phyloP scores from a whole-genome alignment of 2,329 filamentous ascomycete genomes.

The Aspergillus piperis region DNA sequence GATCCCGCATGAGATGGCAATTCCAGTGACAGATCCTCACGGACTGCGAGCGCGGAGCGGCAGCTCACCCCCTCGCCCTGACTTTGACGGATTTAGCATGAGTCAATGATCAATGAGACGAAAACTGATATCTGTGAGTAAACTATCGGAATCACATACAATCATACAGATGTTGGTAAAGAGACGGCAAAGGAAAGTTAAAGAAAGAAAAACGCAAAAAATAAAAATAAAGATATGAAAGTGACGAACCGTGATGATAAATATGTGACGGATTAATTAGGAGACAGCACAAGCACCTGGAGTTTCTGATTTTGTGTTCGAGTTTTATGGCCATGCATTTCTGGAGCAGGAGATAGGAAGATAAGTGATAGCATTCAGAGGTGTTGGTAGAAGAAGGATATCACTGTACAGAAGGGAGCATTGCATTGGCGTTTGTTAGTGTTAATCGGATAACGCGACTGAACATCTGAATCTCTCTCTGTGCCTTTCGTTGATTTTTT shows the following conservation, averaged over 20 bases:
- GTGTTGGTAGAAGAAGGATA: background rate
- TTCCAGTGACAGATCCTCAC: conserved; percentile 22
- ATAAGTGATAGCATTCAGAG: background rate
- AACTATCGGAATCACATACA: background rate
- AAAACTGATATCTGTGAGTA: background rate
- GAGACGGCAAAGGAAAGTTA: background rate
- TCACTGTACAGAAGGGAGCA: background rate
- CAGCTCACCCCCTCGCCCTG: conserved; percentile 33
- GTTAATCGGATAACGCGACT: background rate
- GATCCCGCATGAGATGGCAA: conserved; percentile 24
- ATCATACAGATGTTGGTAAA: background rate
- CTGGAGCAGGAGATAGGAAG: background rate
- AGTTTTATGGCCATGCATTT: background rate
- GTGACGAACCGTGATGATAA: background rate
- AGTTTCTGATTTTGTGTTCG: background rate
- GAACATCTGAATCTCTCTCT: background rate
- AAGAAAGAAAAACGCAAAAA: background rate
- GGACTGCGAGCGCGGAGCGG: conserved; percentile 32
- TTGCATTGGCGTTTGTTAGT: background rate
- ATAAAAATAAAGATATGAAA: background rate
- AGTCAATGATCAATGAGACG: conserved; percentile 10
- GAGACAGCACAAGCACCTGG: background rate
- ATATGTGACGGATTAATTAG: background rate
- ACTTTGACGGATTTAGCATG: conserved; percentile 26
- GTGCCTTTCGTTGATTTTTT: background rate